A percentile compares a stretch with the other conserved stretches of the same genome.
phyloP scores from a whole-genome alignment of 371 early-diverging fungal species.

The Synchytrium microbalum region DNA sequence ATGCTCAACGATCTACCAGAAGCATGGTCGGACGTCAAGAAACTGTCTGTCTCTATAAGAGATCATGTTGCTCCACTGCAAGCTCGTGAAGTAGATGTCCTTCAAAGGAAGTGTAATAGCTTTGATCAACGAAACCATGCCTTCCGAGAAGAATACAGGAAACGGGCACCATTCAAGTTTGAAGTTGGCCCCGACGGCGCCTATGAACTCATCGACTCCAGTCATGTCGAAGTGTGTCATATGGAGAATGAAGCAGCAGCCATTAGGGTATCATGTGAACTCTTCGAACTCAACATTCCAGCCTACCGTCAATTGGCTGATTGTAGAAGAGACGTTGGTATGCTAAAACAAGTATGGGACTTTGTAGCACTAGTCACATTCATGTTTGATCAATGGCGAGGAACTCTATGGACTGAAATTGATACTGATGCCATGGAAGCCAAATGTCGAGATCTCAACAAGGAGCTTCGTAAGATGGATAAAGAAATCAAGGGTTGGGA shows the following conservation, averaged over 20 bases:
- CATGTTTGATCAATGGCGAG: constrained; percentile 52
- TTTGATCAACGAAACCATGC: constrained; percentile 50
- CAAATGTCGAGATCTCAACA: constrained; percentile 46
- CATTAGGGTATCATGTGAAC: constrained; percentile 46
- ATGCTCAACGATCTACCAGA: constrained; percentile 53
- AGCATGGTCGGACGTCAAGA: constrained; percentile 54
- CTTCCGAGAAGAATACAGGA: constrained; percentile 53
- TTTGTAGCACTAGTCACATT: constrained; percentile 46
- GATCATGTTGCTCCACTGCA: constrained; percentile 56
- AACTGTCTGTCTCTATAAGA: constrained; percentile 45
- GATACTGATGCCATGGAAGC: constrained; percentile 53
- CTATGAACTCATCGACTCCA: constrained; percentile 39
- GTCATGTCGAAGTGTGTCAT: constrained; percentile 39
- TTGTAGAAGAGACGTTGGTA: constrained; percentile 51
- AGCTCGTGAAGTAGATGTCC: constrained; percentile 50
- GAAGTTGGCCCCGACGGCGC: constrained; percentile 41
- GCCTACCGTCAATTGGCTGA: constrained; percentile 47
- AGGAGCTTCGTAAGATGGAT: constrained; percentile 54
- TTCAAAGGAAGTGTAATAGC: constrained; percentile 54
- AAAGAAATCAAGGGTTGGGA: constrained; percentile 62
- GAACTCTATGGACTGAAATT: constrained; percentile 52
- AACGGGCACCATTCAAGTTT: constrained; percentile 53
- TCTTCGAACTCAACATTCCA: constrained; percentile 52
- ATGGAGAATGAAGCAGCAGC: constrained; percentile 50
- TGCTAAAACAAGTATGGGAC: constrained; percentile 57